phyloP scores from a whole-genome alignment of 2,329 filamentous ascomycete genomes.

The Pestalotiopsis sp. region DNA sequence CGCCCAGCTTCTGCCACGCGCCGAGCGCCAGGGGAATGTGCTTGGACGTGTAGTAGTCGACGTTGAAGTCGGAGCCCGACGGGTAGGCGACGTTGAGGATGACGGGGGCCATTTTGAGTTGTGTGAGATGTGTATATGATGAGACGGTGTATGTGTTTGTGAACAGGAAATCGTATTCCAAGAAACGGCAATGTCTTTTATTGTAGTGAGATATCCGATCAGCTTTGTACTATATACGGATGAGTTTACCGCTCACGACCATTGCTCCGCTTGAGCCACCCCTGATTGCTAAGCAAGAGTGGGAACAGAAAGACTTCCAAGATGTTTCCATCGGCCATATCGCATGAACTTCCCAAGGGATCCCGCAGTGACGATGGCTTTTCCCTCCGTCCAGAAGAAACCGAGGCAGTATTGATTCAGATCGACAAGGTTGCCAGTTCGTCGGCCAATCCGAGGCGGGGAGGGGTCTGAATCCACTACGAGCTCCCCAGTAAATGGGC shows the following conservation, averaged over 20 bases:
- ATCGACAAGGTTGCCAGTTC: neutral
- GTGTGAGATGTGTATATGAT: neutral
- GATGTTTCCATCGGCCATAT: neutral
- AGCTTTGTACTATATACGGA: neutral
- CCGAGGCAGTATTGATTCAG: neutral
- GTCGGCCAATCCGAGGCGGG: neutral
- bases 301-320: neutral
- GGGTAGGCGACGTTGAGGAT: slow-evolving; percentile 14
- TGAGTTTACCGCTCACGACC: neutral
- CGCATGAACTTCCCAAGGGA: neutral
- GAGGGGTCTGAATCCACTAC: neutral
- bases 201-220: no score
- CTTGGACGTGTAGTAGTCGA: slow-evolving; percentile 17
- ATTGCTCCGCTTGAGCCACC: neutral
- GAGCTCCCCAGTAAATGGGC: neutral
- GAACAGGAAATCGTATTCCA: neutral
- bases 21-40: slow-evolving; percentile 10
- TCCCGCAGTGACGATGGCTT: neutral
- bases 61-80: slow-evolving; percentile 15
- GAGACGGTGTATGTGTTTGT: neutral
- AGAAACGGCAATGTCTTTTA: neutral
- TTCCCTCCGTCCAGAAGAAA: neutral
- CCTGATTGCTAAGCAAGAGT: slow-evolving; percentile 7
- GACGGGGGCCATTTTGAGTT: neutral
- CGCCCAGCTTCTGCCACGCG: no score